These are phyloP conservation scores for Apophysomyces sp. DNA, from an alignment of 371 early-diverging fungal genomes.

Conservation along the genomic window DNA sequence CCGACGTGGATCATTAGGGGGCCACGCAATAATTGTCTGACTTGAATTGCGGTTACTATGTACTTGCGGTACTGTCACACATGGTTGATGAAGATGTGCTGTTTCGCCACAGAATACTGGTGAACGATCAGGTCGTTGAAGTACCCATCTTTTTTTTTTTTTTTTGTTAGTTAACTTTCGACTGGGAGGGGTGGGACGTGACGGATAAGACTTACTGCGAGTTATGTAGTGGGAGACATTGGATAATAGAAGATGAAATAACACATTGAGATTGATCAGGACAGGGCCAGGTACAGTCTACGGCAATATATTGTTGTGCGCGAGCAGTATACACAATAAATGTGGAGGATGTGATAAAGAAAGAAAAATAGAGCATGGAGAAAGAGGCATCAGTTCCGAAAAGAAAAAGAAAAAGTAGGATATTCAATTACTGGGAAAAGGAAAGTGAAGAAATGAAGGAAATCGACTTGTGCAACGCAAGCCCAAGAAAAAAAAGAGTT, in stretches of 20 bases:
- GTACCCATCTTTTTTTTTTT: conserved; percentile 18
- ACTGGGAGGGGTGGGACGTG: background rate
- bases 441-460: background rate
- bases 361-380: background rate
- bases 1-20: conserved; percentile 5
- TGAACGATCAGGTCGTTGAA: conserved; percentile 11
- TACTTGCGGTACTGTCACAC: conserved; percentile 14
- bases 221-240: conserved; percentile 12
- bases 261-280: conserved; percentile 12
- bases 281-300: conserved; percentile 32
- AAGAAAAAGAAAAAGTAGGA: background rate
- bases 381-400: background rate
- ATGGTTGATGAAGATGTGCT: conserved; percentile 20
- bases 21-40: conserved; percentile 21
- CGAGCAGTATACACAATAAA: background rate
- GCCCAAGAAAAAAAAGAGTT: background rate
- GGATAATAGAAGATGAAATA: conserved; percentile 9
- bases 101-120: conserved; percentile 24
- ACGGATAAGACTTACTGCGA: conserved; percentile 23
- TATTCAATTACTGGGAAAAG: background rate
- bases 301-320: background rate
- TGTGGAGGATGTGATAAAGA: background rate
- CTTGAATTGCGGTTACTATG: background rate
- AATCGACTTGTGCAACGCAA: background rate
- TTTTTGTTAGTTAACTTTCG: background rate